Percentiles rank a stretch among this genome's conserved stretches.
Conservation (phyloP, 2,329 filamentous ascomycete species). For the Neofusicoccum kwambonambiense region DNA sequence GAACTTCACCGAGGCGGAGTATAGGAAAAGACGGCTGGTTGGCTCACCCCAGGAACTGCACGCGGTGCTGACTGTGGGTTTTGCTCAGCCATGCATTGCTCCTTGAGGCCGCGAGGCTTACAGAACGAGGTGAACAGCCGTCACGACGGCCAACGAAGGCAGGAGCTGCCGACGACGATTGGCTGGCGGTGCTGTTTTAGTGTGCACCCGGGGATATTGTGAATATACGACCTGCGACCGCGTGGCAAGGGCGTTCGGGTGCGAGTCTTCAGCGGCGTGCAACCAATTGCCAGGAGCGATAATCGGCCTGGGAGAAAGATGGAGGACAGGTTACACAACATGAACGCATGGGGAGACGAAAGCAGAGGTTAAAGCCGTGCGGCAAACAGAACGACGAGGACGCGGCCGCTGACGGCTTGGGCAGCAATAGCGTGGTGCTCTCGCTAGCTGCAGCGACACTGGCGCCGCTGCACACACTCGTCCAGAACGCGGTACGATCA, state of each 20-base stretch:
- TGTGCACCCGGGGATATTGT: neutral
- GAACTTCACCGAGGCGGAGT: neutral
- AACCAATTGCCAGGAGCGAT: neutral
- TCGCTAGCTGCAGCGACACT: neutral
- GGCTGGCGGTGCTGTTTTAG: neutral
- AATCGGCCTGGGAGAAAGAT: neutral
- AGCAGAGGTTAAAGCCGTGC: conserved; percentile 7
- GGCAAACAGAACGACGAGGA: neutral
- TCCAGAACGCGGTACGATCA: neutral
- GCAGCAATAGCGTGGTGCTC: neutral
- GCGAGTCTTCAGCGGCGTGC: neutral
- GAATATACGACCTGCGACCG: neutral
- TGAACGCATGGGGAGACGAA: conserved; percentile 4
- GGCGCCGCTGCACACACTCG: neutral
- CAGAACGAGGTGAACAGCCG: too few species aligned
- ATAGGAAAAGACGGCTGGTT: neutral
- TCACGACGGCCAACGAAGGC: neutral
- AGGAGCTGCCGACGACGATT: neutral
- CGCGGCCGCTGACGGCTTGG: neutral
- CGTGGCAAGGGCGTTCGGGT: neutral
- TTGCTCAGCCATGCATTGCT: too few species aligned
- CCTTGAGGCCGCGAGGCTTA: too few species aligned
- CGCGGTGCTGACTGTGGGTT: too few species aligned
- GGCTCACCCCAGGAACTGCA: neutral
- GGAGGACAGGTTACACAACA: conserved; percentile 6